Conservation (phyloP, 1,139 yeast genomes). For the Nakaseomyces delphensis region DNA sequence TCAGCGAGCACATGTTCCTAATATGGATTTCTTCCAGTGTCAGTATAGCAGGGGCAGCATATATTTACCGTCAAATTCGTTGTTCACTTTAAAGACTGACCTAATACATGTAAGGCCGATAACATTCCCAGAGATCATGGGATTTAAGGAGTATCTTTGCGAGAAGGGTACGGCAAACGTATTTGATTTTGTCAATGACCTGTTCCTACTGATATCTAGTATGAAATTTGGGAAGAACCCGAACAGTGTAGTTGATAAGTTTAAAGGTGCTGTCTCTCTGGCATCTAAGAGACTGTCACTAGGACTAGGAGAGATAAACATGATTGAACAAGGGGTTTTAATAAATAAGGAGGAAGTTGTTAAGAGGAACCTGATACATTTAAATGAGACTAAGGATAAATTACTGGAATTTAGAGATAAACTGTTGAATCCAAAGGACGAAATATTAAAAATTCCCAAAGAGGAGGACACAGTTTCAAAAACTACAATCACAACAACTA, state of each 20-base stretch:
- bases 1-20: constrained; percentile 13
- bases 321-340: constrained; percentile 1
- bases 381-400: background rate
- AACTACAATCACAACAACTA: background rate
- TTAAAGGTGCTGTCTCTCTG: background rate
- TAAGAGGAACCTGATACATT: background rate
- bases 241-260: background rate
- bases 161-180: constrained; percentile 8
- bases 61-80: constrained; percentile 11
- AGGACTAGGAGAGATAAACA: background rate
- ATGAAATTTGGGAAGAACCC: constrained; percentile 10
- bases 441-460: background rate
- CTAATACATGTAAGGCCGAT: background rate
- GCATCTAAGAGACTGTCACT: background rate
- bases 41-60: constrained; percentile 17
- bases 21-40: constrained; percentile 11
- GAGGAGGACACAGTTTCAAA: background rate
- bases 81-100: background rate
- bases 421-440: background rate
- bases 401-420: background rate
- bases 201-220: constrained; percentile 10
- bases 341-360: background rate
- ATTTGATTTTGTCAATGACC: constrained; percentile 11
- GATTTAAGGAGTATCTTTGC: constrained; percentile 12
- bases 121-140: constrained; percentile 6